These are phyloP conservation scores for Boletellus sp. DNA, from an alignment of 768 basidiomycete species.

Conservation along the genomic window DNA sequence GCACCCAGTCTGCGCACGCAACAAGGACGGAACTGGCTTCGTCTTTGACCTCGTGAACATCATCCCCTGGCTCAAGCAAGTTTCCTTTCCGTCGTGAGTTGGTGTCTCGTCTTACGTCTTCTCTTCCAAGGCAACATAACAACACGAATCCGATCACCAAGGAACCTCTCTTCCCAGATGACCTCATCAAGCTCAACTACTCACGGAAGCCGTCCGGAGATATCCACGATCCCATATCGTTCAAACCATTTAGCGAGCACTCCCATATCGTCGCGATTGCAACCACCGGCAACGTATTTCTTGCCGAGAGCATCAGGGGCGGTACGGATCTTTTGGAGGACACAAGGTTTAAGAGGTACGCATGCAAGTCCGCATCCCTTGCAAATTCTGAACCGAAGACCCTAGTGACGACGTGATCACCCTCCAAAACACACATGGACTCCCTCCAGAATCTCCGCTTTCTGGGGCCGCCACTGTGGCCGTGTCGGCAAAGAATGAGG, in stretches of 20 bases:
- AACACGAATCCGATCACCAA: constrained; percentile 78
- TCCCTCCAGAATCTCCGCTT: constrained; percentile 54
- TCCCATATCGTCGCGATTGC: constrained; percentile 91
- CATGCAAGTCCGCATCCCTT: not conserved
- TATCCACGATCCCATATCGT: constrained; percentile 94
- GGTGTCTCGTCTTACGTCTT: constrained; percentile 8
- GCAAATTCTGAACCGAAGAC: not conserved
- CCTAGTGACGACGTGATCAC: constrained; percentile 85
- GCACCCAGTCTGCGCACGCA: constrained; percentile 85
- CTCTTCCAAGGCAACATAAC: constrained; percentile 62
- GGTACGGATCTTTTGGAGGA: constrained; percentile 86
- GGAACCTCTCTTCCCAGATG: constrained; percentile 62
- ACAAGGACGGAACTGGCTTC: constrained; percentile 70
- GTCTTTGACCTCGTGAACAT: constrained; percentile 93
- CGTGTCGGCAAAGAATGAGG: constrained; percentile 34
- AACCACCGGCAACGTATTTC: constrained; percentile 89
- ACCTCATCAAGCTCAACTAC: constrained; percentile 78
- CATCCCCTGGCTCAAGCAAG: constrained; percentile 90
- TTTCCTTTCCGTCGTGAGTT: constrained; percentile 11
- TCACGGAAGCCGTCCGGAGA: constrained; percentile 82
- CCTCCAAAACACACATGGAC: constrained; percentile 84
- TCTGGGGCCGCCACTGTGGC: constrained; percentile 27
- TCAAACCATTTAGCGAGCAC: constrained; percentile 96
- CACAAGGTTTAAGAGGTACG: constrained; percentile 76
- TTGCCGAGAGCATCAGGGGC: constrained; percentile 85